phyloP scores from a whole-genome alignment of 2,329 filamentous ascomycete genomes.

The Rhynchosporium graminicola region DNA sequence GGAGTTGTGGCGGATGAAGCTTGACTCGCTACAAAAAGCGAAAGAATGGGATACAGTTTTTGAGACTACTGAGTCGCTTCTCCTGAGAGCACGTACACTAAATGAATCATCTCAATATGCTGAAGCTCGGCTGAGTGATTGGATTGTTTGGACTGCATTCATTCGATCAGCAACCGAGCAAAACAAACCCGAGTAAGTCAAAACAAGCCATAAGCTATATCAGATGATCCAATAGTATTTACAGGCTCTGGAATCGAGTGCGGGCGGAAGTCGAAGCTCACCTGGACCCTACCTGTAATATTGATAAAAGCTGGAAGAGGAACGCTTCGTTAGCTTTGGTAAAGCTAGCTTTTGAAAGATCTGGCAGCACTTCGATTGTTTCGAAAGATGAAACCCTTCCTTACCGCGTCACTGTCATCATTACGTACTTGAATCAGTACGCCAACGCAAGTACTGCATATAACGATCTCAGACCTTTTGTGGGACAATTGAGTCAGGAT shows the following conservation, averaged over 20 bases:
- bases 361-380: not conserved
- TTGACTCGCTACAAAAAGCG: constrained; percentile 33
- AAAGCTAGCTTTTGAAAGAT: constrained; percentile 30
- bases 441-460: constrained; percentile 38
- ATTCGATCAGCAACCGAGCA: constrained; percentile 35
- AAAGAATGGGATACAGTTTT: constrained; percentile 38
- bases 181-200: constrained; percentile 32
- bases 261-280: constrained; percentile 37
- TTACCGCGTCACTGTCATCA: constrained; percentile 25
- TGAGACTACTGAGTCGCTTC: constrained; percentile 31
- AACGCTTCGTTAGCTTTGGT: constrained; percentile 40
- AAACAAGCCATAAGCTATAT: not conserved
- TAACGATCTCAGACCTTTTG: constrained; percentile 37
- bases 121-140: constrained; percentile 39
- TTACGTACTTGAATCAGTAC: constrained; percentile 38
- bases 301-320: constrained; percentile 41
- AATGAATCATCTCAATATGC: constrained; percentile 33
- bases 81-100: constrained; percentile 37
- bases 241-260: constrained; percentile 28
- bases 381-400: not conserved
- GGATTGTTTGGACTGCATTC: constrained; percentile 40
- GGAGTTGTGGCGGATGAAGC: constrained; percentile 39
- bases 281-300: constrained; percentile 34
- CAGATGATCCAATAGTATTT: constrained; percentile 11
- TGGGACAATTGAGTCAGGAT: constrained; percentile 28